Conservation (phyloP, 73 alveolate genomes). For the Tetrahymena thermophila region DNA sequence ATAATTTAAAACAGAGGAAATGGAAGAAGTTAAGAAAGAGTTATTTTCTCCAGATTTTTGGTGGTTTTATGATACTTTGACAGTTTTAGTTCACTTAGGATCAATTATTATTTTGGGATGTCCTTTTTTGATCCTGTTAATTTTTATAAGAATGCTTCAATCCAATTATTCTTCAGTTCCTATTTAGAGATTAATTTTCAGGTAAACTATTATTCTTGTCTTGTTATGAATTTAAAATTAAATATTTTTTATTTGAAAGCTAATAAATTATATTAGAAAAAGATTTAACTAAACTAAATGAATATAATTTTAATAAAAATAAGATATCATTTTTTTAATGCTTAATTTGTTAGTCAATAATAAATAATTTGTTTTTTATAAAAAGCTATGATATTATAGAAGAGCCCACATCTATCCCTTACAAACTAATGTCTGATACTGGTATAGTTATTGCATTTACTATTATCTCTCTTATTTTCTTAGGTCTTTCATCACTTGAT, state of each 20-base stretch:
- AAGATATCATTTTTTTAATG: too few relatives aligned
- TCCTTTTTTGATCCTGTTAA: not conserved
- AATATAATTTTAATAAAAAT: too few relatives aligned
- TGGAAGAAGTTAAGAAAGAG: not conserved
- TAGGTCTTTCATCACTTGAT: not conserved
- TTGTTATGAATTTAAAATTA: too few relatives aligned
- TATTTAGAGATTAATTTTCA: not conserved
- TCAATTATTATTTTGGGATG: not conserved
- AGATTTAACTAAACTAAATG: too few relatives aligned
- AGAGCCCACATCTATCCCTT: not conserved
- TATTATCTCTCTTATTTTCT: not conserved
- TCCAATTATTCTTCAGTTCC: not conserved
- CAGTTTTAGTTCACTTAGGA: not conserved
- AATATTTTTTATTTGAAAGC: too few relatives aligned
- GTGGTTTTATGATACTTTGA: not conserved
- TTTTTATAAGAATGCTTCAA: not conserved
- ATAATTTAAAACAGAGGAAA: not conserved
- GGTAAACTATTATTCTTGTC: not conserved
- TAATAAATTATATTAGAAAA: too few relatives aligned
- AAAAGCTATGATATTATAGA: not conserved
- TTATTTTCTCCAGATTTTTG: not conserved
- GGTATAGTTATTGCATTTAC: not conserved
- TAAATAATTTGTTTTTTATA: not conserved
- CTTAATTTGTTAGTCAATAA: too few relatives aligned
- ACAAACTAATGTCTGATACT: not conserved